A percentile compares a stretch with the other conserved stretches of the same genome.
These are phyloP conservation scores for Afroboletus lepidellus DNA, from an alignment of 1,284 basidiomycete species.

Conservation along the genomic window DNA sequence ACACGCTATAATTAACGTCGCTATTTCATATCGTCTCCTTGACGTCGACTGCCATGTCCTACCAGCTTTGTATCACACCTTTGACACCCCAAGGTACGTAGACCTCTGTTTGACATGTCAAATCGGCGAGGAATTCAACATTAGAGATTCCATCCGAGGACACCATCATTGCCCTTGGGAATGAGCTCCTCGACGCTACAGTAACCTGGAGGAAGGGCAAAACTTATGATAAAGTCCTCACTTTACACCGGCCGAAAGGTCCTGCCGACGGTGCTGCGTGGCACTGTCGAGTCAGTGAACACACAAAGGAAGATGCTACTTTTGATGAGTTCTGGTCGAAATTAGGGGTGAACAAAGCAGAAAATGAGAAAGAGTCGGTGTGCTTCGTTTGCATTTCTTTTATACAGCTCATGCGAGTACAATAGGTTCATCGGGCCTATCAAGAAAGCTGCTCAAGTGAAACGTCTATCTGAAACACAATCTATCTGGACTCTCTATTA, in stretches of 20 bases:
- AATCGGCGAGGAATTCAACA: background rate
- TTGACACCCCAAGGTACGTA: slow-evolving; percentile 43
- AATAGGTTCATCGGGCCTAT: slow-evolving; percentile 64
- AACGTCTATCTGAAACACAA: slow-evolving; percentile 59
- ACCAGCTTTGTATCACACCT: slow-evolving; percentile 44
- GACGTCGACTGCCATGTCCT: slow-evolving; percentile 31
- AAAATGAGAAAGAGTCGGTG: slow-evolving; percentile 62
- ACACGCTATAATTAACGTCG: slow-evolving; percentile 20
- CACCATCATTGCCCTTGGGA: slow-evolving; percentile 50
- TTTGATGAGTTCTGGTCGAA: slow-evolving; percentile 74
- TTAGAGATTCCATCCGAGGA: slow-evolving; percentile 63
- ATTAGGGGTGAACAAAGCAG: slow-evolving; percentile 61
- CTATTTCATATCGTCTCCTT: background rate
- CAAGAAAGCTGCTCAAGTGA: slow-evolving; percentile 60
- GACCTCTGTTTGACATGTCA: background rate
- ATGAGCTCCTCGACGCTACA: slow-evolving; percentile 54
- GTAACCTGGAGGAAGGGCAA: slow-evolving; percentile 66
- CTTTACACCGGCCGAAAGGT: slow-evolving; percentile 49
- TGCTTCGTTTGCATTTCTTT: background rate
- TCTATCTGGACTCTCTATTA: slow-evolving; percentile 73
- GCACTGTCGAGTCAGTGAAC: slow-evolving; percentile 67
- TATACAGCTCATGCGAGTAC: slow-evolving; percentile 2
- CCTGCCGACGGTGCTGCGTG: slow-evolving; percentile 57
- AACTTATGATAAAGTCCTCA: slow-evolving; percentile 54
- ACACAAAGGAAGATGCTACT: slow-evolving; percentile 58